These are phyloP conservation scores for Daldinia grandis DNA, from an alignment of 495 filamentous ascomycete species.

Conservation along the genomic window DNA sequence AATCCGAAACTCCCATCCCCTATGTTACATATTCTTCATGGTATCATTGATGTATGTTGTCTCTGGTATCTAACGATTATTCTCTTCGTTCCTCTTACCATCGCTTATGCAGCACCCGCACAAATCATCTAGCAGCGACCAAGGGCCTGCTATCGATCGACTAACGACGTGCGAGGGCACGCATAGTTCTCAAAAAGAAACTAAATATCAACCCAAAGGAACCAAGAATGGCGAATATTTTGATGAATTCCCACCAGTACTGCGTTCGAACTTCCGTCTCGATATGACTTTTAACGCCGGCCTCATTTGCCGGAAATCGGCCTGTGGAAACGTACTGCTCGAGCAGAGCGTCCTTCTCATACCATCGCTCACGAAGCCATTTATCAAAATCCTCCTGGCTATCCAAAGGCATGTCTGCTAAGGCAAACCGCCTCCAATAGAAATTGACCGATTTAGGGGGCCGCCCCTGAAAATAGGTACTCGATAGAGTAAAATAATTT, in stretches of 20 bases:
- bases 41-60: conserved; percentile 25
- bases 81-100: neutral
- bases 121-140: neutral
- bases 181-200: conserved; percentile 39
- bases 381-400: conserved; percentile 68
- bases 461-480: conserved; percentile 78
- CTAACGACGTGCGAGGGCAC: conserved; percentile 17
- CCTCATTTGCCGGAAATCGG: conserved; percentile 65
- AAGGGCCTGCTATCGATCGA: neutral
- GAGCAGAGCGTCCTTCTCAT: conserved; percentile 79
- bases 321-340: conserved; percentile 75
- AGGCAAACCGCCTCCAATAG: conserved; percentile 77
- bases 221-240: conserved; percentile 58
- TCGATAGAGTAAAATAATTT: conserved; percentile 75
- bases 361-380: conserved; percentile 81
- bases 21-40: conserved; percentile 18
- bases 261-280: conserved; percentile 59
- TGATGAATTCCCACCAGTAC: conserved; percentile 58
- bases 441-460: conserved; percentile 87
- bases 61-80: conserved; percentile 5
- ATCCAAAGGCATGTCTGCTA: conserved; percentile 72
- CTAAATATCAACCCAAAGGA: conserved; percentile 48
- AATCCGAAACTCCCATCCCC: conserved; percentile 12
- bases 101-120: neutral
- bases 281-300: conserved; percentile 50